phyloP scores from a whole-genome alignment of 257 asterid genomes.

The Fraxinus anomala region DNA sequence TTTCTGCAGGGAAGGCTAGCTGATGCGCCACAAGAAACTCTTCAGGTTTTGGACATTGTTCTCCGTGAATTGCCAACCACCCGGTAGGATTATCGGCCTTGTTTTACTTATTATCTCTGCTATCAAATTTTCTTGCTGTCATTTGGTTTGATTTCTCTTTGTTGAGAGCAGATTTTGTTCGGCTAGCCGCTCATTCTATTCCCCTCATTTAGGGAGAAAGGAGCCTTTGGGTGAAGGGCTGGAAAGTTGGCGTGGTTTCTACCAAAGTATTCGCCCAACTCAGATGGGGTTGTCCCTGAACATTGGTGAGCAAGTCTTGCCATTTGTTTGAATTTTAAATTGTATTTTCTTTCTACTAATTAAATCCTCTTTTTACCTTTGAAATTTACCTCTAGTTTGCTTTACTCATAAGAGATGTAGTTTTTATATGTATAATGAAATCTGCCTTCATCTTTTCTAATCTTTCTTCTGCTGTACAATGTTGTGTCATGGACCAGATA shows the following conservation, averaged over 20 bases:
- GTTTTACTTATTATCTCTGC: not conserved
- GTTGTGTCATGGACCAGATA: slow-evolving; percentile 53
- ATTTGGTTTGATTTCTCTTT: slow-evolving; percentile 2
- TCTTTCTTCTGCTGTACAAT: not conserved
- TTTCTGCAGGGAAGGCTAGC: slow-evolving; percentile 86
- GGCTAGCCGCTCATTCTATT: slow-evolving; percentile 83
- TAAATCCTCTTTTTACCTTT: not conserved
- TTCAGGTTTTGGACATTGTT: slow-evolving; percentile 91
- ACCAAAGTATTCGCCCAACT: slow-evolving; percentile 96
- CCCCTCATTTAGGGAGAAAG: slow-evolving; percentile 71
- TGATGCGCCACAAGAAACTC: slow-evolving; percentile 97
- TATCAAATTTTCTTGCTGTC: not conserved
- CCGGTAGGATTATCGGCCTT: slow-evolving; percentile 38
- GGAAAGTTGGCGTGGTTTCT: slow-evolving; percentile 98
- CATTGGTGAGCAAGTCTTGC: slow-evolving; percentile 55
- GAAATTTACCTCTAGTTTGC: not conserved
- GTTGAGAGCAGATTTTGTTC: slow-evolving; percentile 58
- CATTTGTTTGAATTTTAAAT: not conserved
- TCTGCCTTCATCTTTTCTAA: not conserved
- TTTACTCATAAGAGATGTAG: not conserved
- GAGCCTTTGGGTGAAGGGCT: slow-evolving; percentile 93
- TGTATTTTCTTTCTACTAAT: not conserved
- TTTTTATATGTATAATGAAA: not conserved
- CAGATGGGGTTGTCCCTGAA: slow-evolving; percentile 95
- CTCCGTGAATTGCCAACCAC: slow-evolving; percentile 86